Conservation (phyloP, 306 rosid genomes). For the Senna tora region DNA sequence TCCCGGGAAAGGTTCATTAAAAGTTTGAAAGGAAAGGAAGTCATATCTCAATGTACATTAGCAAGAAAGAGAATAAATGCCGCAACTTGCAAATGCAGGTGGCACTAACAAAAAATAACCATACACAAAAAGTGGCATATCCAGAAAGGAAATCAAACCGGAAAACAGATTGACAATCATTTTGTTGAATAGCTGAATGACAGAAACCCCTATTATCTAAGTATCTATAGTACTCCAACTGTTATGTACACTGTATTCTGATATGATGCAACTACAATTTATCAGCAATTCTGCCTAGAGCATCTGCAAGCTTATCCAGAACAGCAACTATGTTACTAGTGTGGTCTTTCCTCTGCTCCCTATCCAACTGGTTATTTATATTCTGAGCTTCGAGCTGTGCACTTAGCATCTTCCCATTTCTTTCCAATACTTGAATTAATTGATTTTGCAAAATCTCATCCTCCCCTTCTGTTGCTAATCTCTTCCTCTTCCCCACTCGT, state of each 20-base stretch:
- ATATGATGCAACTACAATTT: slow-evolving; percentile 57
- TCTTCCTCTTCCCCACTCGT: slow-evolving; percentile 75
- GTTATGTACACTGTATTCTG: slow-evolving; percentile 62
- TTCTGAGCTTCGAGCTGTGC: slow-evolving; percentile 85
- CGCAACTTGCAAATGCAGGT: slow-evolving; percentile 48
- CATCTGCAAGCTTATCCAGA: slow-evolving; percentile 93
- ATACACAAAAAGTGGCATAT: slow-evolving; percentile 38
- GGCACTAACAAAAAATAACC: slow-evolving; percentile 45
- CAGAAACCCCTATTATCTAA: slow-evolving; percentile 51
- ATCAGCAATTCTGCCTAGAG: slow-evolving; percentile 90
- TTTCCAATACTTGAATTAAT: slow-evolving; percentile 81
- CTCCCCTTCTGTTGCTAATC: slow-evolving; percentile 54
- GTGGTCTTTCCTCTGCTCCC: slow-evolving; percentile 83
- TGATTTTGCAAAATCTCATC: slow-evolving; percentile 67
- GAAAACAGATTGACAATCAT: slow-evolving; percentile 38
- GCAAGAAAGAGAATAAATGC: slow-evolving; percentile 39
- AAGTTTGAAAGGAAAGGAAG: not conserved
- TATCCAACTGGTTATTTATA: slow-evolving; percentile 66
- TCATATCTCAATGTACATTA: slow-evolving; percentile 37
- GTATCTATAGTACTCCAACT: slow-evolving; percentile 42
- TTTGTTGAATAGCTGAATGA: slow-evolving; percentile 39
- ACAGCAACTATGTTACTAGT: slow-evolving; percentile 72
- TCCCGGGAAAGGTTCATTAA: slow-evolving; percentile 4
- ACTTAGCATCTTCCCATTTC: slow-evolving; percentile 73
- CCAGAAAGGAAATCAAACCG: slow-evolving; percentile 23